These are phyloP conservation scores for Fusarium liriodendri DNA, from an alignment of 2,329 filamentous ascomycete genomes.

Conservation along the genomic window DNA sequence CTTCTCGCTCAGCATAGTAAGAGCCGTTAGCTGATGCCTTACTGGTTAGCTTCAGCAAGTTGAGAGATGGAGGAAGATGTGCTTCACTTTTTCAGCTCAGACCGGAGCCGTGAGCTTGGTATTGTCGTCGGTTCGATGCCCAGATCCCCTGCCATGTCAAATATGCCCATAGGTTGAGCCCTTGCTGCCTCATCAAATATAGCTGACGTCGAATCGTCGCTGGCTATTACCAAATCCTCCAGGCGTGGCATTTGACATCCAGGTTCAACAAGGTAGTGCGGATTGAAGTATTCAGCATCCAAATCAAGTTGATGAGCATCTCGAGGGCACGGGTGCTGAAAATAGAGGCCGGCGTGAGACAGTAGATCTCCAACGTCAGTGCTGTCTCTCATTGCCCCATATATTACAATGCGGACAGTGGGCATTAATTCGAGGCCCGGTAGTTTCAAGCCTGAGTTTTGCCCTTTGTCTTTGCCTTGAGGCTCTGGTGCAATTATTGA, in stretches of 20 bases:
- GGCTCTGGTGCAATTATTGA: background rate
- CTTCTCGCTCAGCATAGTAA: background rate
- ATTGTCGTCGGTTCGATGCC: background rate
- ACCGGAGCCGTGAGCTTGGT: background rate
- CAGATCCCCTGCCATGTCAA: background rate
- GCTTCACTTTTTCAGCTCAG: background rate
- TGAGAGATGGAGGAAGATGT: fast-evolving
- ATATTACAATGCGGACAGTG: background rate
- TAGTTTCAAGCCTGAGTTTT: background rate
- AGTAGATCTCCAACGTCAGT: background rate
- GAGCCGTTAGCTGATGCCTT: constrained; percentile 2
- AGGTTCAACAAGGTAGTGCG: background rate
- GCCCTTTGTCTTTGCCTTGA: background rate
- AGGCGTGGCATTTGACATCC: background rate
- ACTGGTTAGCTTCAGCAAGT: fast-evolving
- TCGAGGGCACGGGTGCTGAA: background rate
- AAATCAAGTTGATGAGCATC: background rate
- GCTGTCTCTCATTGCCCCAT: background rate
- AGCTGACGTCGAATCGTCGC: fast-evolving
- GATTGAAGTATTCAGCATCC: background rate
- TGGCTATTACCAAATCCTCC: background rate
- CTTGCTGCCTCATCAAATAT: background rate
- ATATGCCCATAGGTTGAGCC: background rate
- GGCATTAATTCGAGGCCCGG: background rate
- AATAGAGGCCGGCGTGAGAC: background rate